These are phyloP conservation scores for Hericium coralloides DNA, from an alignment of 768 basidiomycete species.

Conservation along the genomic window DNA sequence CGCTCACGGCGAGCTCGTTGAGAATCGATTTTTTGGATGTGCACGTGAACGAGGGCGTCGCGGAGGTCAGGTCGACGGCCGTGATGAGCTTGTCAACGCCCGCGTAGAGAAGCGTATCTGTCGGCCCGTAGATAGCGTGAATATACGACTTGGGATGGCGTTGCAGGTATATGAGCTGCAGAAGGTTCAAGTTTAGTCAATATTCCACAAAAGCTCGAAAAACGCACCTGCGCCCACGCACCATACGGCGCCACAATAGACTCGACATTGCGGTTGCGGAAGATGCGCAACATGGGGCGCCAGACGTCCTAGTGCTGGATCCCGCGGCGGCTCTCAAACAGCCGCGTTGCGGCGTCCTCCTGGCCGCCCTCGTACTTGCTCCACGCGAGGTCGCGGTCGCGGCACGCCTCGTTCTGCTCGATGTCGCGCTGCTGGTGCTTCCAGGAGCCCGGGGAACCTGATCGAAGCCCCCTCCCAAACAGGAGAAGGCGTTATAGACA, in stretches of 20 bases:
- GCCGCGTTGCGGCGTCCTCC: slow-evolving; percentile 79
- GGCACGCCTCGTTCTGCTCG: slow-evolving; percentile 52
- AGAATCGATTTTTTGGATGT: slow-evolving; percentile 75
- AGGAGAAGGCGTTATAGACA: too few species aligned
- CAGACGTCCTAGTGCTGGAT: slow-evolving; percentile 86
- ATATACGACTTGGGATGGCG: slow-evolving; percentile 90
- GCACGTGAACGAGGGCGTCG: slow-evolving; percentile 70
- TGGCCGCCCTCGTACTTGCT: slow-evolving; percentile 85
- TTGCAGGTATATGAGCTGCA: slow-evolving; percentile 88
- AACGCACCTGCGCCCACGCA: slow-evolving; percentile 88
- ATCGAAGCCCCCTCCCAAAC: too few species aligned
- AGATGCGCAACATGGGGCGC: slow-evolving; percentile 85
- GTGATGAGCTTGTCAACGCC: slow-evolving; percentile 86
- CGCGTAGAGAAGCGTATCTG: slow-evolving; percentile 85
- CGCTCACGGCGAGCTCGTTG: slow-evolving; percentile 50
- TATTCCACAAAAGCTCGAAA: slow-evolving; percentile 1
- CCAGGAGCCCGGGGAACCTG: slow-evolving; percentile 79
- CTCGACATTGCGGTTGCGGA: slow-evolving; percentile 91
- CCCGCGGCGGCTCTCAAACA: slow-evolving; percentile 70
- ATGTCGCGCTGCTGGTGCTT: slow-evolving; percentile 49
- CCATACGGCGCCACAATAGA: slow-evolving; percentile 94
- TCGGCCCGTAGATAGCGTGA: slow-evolving; percentile 87
- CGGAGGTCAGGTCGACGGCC: slow-evolving; percentile 65
- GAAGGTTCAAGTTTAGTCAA: slow-evolving; percentile 1
- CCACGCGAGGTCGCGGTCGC: slow-evolving; percentile 84